Percentiles rank a stretch among this genome's conserved stretches.
Conservation (phyloP, 192 early-diverging fungal species). For the Entomortierella chlamydospora region DNA sequence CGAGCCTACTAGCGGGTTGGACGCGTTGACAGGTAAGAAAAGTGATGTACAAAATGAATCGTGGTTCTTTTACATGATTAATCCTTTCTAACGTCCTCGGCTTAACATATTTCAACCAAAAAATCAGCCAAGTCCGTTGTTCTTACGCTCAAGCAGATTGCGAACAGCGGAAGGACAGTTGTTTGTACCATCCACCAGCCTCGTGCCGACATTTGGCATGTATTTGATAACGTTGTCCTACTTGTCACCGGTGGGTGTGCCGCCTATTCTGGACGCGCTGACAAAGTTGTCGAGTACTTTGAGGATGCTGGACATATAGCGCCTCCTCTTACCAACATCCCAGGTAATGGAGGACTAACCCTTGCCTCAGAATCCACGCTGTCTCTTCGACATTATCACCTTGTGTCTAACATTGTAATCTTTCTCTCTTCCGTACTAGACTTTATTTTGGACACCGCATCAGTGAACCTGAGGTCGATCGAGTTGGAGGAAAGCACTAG, state of each 20-base stretch:
- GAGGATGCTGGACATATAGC: conserved; percentile 48
- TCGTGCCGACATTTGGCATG: conserved; percentile 76
- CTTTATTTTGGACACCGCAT: conserved; percentile 50
- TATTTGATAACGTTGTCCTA: conserved; percentile 87
- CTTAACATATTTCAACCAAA: not conserved
- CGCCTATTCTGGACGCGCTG: conserved; percentile 52
- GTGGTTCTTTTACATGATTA: no score
- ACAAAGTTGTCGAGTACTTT: conserved; percentile 52
- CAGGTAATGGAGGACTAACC: conserved; percentile 8
- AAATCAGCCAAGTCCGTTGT: conserved; percentile 43
- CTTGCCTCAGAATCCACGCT: no score
- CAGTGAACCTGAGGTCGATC: conserved; percentile 30
- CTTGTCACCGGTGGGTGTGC: conserved; percentile 69
- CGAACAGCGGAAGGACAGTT: conserved; percentile 63
- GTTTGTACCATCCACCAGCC: conserved; percentile 93
- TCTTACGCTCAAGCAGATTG: conserved; percentile 43
- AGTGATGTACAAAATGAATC: not conserved
- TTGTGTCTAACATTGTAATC: not conserved
- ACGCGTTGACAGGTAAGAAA: conserved; percentile 42
- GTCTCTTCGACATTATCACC: not conserved
- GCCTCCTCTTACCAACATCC: conserved; percentile 37
- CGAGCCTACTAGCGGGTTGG: conserved; percentile 46
- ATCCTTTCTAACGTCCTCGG: not conserved
- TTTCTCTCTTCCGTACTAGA: conserved; percentile 6
- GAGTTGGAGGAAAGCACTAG: conserved; percentile 37